Percentiles rank a stretch among this genome's conserved stretches.
Conservation (phyloP, 2,329 filamentous ascomycete species). For the Aspergillus candidus region DNA sequence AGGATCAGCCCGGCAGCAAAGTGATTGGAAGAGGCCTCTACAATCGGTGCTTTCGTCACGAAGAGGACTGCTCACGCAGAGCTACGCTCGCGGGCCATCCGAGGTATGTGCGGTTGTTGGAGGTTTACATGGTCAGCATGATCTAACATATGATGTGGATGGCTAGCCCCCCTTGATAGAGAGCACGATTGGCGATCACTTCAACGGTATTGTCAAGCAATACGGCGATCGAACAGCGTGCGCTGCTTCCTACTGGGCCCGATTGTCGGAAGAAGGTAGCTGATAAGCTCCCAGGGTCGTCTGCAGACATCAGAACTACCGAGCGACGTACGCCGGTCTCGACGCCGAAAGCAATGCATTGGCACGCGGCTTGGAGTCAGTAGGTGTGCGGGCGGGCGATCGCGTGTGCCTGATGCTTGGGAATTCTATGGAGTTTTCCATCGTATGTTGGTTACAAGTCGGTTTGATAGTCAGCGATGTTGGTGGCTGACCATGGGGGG, state of each 20-base stretch:
- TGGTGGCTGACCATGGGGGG: not conserved
- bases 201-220: constrained; percentile 37
- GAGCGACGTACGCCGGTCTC: constrained; percentile 67
- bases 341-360: constrained; percentile 71
- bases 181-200: constrained; percentile 43
- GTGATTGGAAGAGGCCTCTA: not conserved
- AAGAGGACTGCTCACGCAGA: constrained; percentile 22
- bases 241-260: constrained; percentile 18
- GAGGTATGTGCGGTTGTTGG: constrained; percentile 17
- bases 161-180: constrained; percentile 41
- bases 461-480: no score
- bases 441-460: constrained; percentile 42
- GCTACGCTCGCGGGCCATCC: constrained; percentile 26
- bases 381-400: constrained; percentile 74
- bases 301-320: constrained; percentile 55
- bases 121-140: not conserved
- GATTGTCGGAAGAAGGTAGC: not conserved
- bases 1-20: not conserved
- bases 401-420: constrained; percentile 81
- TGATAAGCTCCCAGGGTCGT: constrained; percentile 42
- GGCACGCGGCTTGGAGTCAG: constrained; percentile 61
- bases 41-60: not conserved
- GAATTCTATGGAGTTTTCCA: constrained; percentile 77
- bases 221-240: constrained; percentile 49
- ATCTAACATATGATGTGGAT: no score